Base-by-base conservation (phyloP, 345 rosid genomes). In the Ricinus communis region DNA sequence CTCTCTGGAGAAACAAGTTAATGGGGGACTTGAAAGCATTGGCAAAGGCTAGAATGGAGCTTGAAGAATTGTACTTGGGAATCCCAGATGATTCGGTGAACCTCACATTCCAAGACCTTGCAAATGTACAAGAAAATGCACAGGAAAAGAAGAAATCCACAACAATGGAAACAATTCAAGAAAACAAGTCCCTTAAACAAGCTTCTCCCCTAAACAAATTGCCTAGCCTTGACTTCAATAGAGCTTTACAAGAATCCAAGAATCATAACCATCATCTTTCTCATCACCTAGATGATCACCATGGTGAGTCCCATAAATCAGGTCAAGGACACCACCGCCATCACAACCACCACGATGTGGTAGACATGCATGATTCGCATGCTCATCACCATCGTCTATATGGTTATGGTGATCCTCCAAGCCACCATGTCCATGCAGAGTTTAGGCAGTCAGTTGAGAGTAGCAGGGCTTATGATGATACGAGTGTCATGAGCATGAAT, bases 61-160 rank as follows among this genome's bases (percentile, higher is more conserved):
- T 86, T 11, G 93, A 88, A 76, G 87, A 86, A 13, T 45, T 86
- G 30, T 88, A 88, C 58, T 74, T 66, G 6, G 89, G 93, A 52
- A 75, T 86, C 68, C 91, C 91, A 4, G 93, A 88, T 66, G 93
- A 86, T 18, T 88, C 93, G 0, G 91, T 88, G 10, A 84, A 88
- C 68, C 87, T 88, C 54, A 88, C 89, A 19, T 86, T 88, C 73
- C 84, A 84, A 71, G 91, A 86, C 75, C 66, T 88, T 7, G 87
- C 82, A 4, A 59, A 81, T 7, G 70, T 88, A 7, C 65, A 80
- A 36, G 76, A 70, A 53, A 65, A 59, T 31, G 27, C 7, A 5
- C 53, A 75, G 8, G 75, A 67, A 5, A 72, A 59, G 53, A 79
- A 68, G 56, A 75, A 61, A 63, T 14, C 75, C 1, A 27, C 67